Conservation (phyloP, 2,329 filamentous ascomycete genomes). For the Beauveria varroae region DNA sequence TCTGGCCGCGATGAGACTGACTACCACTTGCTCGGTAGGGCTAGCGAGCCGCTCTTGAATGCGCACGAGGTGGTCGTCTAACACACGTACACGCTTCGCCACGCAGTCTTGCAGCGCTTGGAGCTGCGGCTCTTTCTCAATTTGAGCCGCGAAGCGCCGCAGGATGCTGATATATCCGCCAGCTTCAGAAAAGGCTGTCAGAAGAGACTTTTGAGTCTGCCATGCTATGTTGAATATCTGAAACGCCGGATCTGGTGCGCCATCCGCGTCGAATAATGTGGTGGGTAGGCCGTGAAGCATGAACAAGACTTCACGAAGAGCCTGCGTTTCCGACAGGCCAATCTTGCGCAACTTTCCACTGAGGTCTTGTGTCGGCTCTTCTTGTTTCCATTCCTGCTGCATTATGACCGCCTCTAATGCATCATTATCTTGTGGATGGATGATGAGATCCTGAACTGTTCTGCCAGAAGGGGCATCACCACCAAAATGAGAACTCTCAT, state of each 20-base stretch:
- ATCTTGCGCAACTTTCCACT: constrained; percentile 30
- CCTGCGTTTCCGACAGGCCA: constrained; percentile 61
- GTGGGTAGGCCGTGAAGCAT: constrained; percentile 78
- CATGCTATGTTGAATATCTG: constrained; percentile 41
- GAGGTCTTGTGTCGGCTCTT: constrained; percentile 27
- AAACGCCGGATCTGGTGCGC: constrained; percentile 31
- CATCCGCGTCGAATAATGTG: constrained; percentile 53
- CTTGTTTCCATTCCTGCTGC: constrained; percentile 29
- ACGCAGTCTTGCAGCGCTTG: constrained; percentile 66
- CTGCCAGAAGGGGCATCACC: constrained; percentile 22
- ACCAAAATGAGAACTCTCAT: constrained; percentile 24
- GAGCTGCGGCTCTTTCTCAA: constrained; percentile 49
- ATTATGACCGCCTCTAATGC: constrained; percentile 23
- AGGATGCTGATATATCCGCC: constrained; percentile 39
- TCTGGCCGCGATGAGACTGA: constrained; percentile 60
- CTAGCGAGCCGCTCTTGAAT: constrained; percentile 55
- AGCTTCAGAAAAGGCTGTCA: constrained; percentile 39
- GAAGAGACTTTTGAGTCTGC: constrained; percentile 42
- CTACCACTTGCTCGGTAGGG: constrained; percentile 42
- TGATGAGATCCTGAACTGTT: constrained; percentile 26
- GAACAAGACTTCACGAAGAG: constrained; percentile 70
- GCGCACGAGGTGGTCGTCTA: constrained; percentile 51
- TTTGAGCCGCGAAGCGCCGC: constrained; percentile 34
- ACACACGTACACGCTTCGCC: constrained; percentile 43
- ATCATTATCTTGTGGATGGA: constrained; percentile 25